phyloP scores from a whole-genome alignment of 2,329 filamentous ascomycete genomes.

The Decorospora gaudefroyi region DNA sequence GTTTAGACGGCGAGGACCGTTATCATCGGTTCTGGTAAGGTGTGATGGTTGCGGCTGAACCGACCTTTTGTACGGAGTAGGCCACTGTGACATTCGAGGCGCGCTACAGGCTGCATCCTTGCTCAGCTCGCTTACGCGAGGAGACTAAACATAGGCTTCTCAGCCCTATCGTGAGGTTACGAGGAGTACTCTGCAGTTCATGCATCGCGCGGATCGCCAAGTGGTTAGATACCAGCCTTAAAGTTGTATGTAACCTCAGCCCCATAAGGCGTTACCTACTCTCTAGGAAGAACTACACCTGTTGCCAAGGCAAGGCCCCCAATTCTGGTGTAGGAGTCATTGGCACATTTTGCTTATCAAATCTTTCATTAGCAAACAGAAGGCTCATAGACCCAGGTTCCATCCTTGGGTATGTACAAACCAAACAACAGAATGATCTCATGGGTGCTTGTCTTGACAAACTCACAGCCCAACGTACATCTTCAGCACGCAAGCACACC shows the following conservation, averaged over 20 bases:
- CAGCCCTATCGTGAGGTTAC: constrained; percentile 10
- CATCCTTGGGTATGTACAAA: too few relatives aligned
- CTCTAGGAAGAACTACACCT: too few relatives aligned
- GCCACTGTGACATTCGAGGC: constrained; percentile 15
- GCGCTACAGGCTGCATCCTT: constrained; percentile 7
- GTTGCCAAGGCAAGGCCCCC: too few relatives aligned
- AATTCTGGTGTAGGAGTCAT: too few relatives aligned
- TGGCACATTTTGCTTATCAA: too few relatives aligned
- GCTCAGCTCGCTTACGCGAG: constrained; percentile 15
- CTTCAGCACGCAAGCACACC: neutral
- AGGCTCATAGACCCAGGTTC: too few relatives aligned
- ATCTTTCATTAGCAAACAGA: too few relatives aligned
- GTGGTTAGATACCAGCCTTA: constrained; percentile 1
- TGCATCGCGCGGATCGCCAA: constrained; percentile 1
- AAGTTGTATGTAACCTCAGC: constrained; percentile 5
- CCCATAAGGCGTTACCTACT: too few relatives aligned
- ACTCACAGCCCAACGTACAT: too few relatives aligned
- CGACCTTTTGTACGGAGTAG: constrained; percentile 10
- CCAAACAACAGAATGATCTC: too few relatives aligned
- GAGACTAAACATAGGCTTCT: constrained; percentile 14
- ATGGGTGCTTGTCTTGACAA: too few relatives aligned
- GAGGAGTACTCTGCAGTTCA: constrained; percentile 1
- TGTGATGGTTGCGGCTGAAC: constrained; percentile 18
- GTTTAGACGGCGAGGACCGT: constrained; percentile 1
- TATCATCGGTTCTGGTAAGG: constrained; percentile 5